Percentiles rank a stretch among this genome's conserved stretches.
Evolutionary conservation across 1,284 basidiomycete genomes (phyloP).

Genomic region (Moesziomyces parantarcticus): DNA sequence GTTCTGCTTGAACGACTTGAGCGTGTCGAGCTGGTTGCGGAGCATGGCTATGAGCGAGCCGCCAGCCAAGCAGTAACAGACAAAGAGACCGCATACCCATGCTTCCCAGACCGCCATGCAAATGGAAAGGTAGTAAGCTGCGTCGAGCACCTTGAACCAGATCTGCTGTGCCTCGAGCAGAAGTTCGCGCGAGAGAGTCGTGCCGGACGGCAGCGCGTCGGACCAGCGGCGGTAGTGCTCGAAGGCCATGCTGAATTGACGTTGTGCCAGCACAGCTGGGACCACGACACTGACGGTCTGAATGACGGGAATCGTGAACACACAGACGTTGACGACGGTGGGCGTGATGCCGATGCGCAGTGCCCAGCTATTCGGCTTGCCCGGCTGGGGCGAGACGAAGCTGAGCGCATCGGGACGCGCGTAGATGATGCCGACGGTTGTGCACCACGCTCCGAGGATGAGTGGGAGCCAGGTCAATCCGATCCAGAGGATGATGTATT

Average conservation of each 20-base stretch:
- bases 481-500: conserved; percentile 38
- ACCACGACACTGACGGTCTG: conserved; percentile 28
- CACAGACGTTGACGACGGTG: conserved; percentile 19
- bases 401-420: conserved; percentile 35
- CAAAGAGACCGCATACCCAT: conserved; percentile 20
- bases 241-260: conserved; percentile 14
- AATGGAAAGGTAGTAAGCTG: conserved; percentile 25
- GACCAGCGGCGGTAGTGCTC: conserved; percentile 20
- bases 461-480: conserved; percentile 33
- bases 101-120: conserved; percentile 35
- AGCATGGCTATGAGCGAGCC: conserved; percentile 20
- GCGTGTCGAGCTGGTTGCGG: conserved; percentile 20
- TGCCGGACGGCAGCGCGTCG: conserved; percentile 5
- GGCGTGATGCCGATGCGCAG: conserved; percentile 33
- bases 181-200: conserved; percentile 15
- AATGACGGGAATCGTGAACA: conserved; percentile 23
- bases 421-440: conserved; percentile 30
- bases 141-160: conserved; percentile 37
- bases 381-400: conserved; percentile 33
- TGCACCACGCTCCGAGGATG: conserved; percentile 29
- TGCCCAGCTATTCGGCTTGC: conserved; percentile 19
- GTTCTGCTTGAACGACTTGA: conserved; percentile 28
- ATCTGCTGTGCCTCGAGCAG: conserved; percentile 37
- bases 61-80: conserved; percentile 21
- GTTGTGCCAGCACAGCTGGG: conserved; percentile 20